phyloP scores from a whole-genome alignment of 768 basidiomycete species.

The Suillus subalutaceus region DNA sequence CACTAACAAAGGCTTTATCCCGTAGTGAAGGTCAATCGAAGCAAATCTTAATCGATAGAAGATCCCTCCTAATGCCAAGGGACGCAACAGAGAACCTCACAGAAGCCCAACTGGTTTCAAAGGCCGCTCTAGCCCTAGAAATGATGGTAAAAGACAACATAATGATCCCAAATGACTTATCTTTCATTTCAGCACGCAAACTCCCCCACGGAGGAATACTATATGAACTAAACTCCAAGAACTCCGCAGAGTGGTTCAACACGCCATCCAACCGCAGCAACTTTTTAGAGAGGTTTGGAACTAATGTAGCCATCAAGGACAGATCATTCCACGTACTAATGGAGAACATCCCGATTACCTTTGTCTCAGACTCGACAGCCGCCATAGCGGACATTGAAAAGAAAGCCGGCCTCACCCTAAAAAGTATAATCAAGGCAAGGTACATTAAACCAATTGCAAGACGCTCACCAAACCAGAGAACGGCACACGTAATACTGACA shows the following conservation, averaged over 20 bases:
- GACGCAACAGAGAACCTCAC: too few species aligned
- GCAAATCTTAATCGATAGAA: too few species aligned
- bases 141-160: too few species aligned
- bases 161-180: too few species aligned
- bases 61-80: too few species aligned
- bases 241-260: not conserved
- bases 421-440: not conserved
- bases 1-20: too few species aligned
- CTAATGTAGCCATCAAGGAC: not conserved
- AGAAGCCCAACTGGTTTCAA: too few species aligned
- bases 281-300: fast-evolving
- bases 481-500: not conserved
- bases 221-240: not conserved
- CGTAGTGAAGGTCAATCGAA: too few species aligned
- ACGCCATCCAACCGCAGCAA: not conserved
- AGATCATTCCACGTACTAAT: not conserved
- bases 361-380: not conserved
- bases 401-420: not conserved
- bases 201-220: not conserved
- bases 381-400: not conserved
- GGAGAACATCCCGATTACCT: not conserved
- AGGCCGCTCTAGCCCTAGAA: too few species aligned
- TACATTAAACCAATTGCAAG: not conserved
- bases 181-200: not conserved
- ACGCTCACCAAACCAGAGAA: not conserved